Evolutionary conservation across 139 green algal species (phyloP).

Genomic region (Pedinophyceae sp.): DNA sequence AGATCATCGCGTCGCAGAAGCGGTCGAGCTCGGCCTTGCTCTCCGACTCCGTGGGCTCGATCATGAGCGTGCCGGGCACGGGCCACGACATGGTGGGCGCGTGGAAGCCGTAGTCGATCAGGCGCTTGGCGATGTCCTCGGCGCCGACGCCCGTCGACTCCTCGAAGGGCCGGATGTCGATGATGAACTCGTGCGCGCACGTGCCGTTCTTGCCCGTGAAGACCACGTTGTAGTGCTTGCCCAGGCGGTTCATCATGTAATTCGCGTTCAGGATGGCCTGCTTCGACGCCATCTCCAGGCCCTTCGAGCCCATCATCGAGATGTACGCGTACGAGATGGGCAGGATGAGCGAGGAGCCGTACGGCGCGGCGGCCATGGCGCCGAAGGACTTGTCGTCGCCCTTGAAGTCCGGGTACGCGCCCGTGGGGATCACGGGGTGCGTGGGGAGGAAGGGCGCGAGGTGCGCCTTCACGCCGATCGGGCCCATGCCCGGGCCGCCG

Average conservation of each 20-base stretch:
- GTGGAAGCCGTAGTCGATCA: slow-evolving; percentile 99
- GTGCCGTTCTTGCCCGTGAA: slow-evolving; percentile 74
- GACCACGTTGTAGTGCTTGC: slow-evolving; percentile 62
- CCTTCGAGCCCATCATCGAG: slow-evolving; percentile 87
- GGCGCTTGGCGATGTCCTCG: slow-evolving; percentile 94
- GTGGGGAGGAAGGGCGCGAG: slow-evolving; percentile 90
- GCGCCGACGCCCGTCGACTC: slow-evolving; percentile 56
- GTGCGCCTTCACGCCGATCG: slow-evolving; percentile 78
- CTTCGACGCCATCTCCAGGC: slow-evolving; percentile 66
- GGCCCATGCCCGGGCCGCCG: slow-evolving; percentile 48
- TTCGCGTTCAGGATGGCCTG: slow-evolving; percentile 90
- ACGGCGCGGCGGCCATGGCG: slow-evolving; percentile 84
- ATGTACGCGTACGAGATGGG: slow-evolving; percentile 98
- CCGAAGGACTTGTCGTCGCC: slow-evolving; percentile 62
- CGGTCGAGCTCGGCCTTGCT: slow-evolving; percentile 81
- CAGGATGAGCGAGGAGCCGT: slow-evolving; percentile 89
- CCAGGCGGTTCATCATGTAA: slow-evolving; percentile 93
- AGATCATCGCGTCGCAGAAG: slow-evolving; percentile 90
- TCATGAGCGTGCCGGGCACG: slow-evolving; percentile 94
- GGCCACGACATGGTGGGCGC: slow-evolving; percentile 98
- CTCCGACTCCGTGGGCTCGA: slow-evolving; percentile 94
- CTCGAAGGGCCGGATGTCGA: slow-evolving; percentile 81
- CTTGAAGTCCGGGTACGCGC: slow-evolving; percentile 34
- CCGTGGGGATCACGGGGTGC: slow-evolving; percentile 80
- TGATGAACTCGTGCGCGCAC: slow-evolving; percentile 98